Conservation (phyloP, 352 stramenopile genomes). For the Aphanomyces cochlioides region DNA sequence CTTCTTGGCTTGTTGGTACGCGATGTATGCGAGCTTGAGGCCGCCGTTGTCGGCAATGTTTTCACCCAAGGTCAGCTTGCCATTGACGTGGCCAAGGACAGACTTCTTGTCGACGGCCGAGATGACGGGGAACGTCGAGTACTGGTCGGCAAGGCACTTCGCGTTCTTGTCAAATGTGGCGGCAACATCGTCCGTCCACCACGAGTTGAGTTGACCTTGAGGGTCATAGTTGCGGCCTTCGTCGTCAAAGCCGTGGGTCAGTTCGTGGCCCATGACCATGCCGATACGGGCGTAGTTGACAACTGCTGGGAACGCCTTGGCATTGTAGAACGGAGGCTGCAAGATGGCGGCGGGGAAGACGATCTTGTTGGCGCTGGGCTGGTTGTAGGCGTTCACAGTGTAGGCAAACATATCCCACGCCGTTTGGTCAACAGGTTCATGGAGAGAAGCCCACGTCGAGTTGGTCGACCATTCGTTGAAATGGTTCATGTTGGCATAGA, state of each 20-base stretch:
- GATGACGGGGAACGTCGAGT: slow-evolving; percentile 50
- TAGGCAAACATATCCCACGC: slow-evolving; percentile 89
- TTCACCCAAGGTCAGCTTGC: slow-evolving; percentile 87
- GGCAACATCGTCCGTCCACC: slow-evolving; percentile 78
- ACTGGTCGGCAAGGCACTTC: slow-evolving; percentile 57
- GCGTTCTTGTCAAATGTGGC: slow-evolving; percentile 49
- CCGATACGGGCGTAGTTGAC: slow-evolving; percentile 91
- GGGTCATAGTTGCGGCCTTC: slow-evolving; percentile 85
- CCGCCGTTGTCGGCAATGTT: slow-evolving; percentile 91
- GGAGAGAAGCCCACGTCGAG: slow-evolving; percentile 38
- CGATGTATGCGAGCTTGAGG: slow-evolving; percentile 77
- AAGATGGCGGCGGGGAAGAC: slow-evolving; percentile 92
- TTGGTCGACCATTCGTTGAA: slow-evolving; percentile 41
- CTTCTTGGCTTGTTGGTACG: slow-evolving; percentile 61
- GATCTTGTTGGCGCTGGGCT: slow-evolving; percentile 80
- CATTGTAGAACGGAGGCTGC: slow-evolving; percentile 83
- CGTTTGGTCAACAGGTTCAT: slow-evolving; percentile 47
- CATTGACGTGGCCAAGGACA: slow-evolving; percentile 69
- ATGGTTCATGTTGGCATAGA: slow-evolving; percentile 52
- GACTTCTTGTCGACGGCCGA: slow-evolving; percentile 38
- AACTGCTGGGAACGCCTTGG: slow-evolving; percentile 68
- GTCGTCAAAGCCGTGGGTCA: slow-evolving; percentile 93
- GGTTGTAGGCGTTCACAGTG: slow-evolving; percentile 88
- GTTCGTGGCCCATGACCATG: slow-evolving; percentile 91
- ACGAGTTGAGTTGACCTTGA: slow-evolving; percentile 84